Conservation (phyloP, 2,329 filamentous ascomycete genomes). For the Trichoderma koningiopsis region DNA sequence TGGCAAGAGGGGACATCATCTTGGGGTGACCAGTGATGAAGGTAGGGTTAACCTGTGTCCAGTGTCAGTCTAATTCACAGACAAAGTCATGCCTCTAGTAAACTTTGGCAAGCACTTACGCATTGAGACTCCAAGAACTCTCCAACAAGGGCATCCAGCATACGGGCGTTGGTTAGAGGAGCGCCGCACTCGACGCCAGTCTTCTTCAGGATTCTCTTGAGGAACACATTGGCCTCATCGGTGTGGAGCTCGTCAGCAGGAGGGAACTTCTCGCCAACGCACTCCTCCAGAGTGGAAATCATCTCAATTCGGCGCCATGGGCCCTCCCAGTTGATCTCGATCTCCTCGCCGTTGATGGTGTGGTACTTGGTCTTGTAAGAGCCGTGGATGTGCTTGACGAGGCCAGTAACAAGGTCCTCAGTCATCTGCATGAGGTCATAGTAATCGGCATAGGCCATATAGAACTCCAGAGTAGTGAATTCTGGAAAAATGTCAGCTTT, state of each 20-base stretch:
- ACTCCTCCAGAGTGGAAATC: conserved; percentile 83
- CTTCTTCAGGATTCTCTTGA: conserved; percentile 83
- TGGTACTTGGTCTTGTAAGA: conserved; percentile 83
- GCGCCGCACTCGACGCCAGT: conserved; percentile 86
- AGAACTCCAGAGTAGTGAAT: conserved; percentile 98
- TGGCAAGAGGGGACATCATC: conserved; percentile 87
- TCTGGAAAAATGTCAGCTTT: conserved; percentile 53
- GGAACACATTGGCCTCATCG: conserved; percentile 82
- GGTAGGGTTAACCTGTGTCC: conserved; percentile 70
- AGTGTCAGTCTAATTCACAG: background rate
- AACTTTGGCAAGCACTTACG: conserved; percentile 36
- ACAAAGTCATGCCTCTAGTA: background rate
- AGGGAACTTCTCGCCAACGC: conserved; percentile 91
- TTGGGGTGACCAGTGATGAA: conserved; percentile 62
- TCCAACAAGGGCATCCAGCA: conserved; percentile 92
- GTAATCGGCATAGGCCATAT: conserved; percentile 89
- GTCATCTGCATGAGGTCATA: conserved; percentile 81
- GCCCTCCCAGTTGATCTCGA: conserved; percentile 92
- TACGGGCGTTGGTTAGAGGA: conserved; percentile 88
- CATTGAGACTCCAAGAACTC: conserved; percentile 95
- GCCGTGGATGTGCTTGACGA: conserved; percentile 88
- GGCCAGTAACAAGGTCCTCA: conserved; percentile 85
- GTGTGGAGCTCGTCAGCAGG: conserved; percentile 88
- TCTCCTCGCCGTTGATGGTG: conserved; percentile 81
- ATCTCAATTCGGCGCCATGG: conserved; percentile 95